These are phyloP conservation scores for Saprolegnia parasitica DNA, from an alignment of 352 stramenopile genomes.

Conservation along the genomic window DNA sequence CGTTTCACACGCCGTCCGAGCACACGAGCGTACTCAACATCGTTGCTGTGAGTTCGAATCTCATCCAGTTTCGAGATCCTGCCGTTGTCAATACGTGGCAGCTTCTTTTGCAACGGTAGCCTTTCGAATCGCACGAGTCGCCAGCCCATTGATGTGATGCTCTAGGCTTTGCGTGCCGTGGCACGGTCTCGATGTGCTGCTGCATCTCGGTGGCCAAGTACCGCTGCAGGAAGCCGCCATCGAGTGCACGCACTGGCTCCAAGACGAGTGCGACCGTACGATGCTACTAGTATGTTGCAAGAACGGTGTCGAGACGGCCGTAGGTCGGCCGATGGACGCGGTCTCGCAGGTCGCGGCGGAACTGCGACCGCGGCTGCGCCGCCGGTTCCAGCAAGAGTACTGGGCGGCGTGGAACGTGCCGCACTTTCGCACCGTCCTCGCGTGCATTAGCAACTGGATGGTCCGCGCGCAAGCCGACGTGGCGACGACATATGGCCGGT, in stretches of 20 bases:
- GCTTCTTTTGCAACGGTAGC: slow-evolving; percentile 39
- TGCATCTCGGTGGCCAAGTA: slow-evolving; percentile 70
- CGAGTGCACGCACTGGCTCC: slow-evolving; percentile 57
- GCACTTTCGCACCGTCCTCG: slow-evolving; percentile 53
- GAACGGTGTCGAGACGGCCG: neutral
- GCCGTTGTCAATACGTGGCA: slow-evolving; percentile 54
- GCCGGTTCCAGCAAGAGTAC: slow-evolving; percentile 71
- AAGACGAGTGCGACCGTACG: slow-evolving; percentile 31
- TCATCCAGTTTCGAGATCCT: slow-evolving; percentile 56
- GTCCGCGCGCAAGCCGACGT: slow-evolving; percentile 50
- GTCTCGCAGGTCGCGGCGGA: slow-evolving; percentile 2
- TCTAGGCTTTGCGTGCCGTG: slow-evolving; percentile 44
- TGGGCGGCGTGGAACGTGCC: slow-evolving; percentile 58
- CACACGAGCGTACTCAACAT: slow-evolving; percentile 39
- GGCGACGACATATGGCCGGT: slow-evolving; percentile 48
- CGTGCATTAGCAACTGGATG: slow-evolving; percentile 64
- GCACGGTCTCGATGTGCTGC: slow-evolving; percentile 62
- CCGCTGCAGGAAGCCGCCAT: slow-evolving; percentile 61
- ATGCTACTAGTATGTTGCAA: neutral
- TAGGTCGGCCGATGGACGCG: neutral
- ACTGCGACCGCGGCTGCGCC: slow-evolving; percentile 32
- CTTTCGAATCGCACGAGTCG: too few species aligned
- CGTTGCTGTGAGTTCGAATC: slow-evolving; percentile 62
- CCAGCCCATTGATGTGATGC: too few species aligned
- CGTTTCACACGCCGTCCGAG: slow-evolving; percentile 52